phyloP scores from a whole-genome alignment of 257 asterid genomes.

The Salvia splendens region DNA sequence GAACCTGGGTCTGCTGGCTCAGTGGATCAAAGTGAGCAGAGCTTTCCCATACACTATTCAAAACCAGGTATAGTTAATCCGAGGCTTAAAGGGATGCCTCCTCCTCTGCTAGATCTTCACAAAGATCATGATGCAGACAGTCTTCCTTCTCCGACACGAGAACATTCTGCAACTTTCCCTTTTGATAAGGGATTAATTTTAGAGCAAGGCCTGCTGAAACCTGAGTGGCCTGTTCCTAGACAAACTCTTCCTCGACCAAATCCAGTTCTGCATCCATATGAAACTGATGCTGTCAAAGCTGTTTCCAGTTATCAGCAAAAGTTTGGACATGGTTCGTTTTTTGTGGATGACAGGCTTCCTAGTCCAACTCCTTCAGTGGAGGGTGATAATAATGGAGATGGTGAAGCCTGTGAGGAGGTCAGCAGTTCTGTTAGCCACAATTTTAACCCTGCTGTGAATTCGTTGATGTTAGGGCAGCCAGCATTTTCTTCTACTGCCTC shows the following conservation, averaged over 20 bases:
- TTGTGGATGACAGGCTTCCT: slow-evolving; percentile 67
- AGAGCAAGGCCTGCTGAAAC: slow-evolving; percentile 56
- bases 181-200: slow-evolving; percentile 45
- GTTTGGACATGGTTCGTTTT: slow-evolving; percentile 67
- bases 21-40: slow-evolving; percentile 37
- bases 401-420: slow-evolving; percentile 69
- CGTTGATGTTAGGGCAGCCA: slow-evolving; percentile 38
- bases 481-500: slow-evolving; percentile 45
- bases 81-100: slow-evolving; percentile 57
- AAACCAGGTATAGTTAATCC: slow-evolving; percentile 42
- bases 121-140: slow-evolving; percentile 91
- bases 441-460: slow-evolving; percentile 32
- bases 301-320: slow-evolving; percentile 96
- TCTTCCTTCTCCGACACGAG: slow-evolving; percentile 96
- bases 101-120: slow-evolving; percentile 90
- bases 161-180: slow-evolving; percentile 54
- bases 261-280: slow-evolving; percentile 66
- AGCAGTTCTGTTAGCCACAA: slow-evolving; percentile 54
- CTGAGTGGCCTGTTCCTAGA: slow-evolving; percentile 74
- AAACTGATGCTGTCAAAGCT: slow-evolving; percentile 89
- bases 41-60: slow-evolving; percentile 30
- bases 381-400: slow-evolving; percentile 57
- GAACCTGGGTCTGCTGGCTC: slow-evolving; percentile 41
- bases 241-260: slow-evolving; percentile 48
- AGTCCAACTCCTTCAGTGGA: slow-evolving; percentile 99